Base-by-base conservation (phyloP, 495 filamentous ascomycete genomes). In the Coniosporium apollinis region DNA sequence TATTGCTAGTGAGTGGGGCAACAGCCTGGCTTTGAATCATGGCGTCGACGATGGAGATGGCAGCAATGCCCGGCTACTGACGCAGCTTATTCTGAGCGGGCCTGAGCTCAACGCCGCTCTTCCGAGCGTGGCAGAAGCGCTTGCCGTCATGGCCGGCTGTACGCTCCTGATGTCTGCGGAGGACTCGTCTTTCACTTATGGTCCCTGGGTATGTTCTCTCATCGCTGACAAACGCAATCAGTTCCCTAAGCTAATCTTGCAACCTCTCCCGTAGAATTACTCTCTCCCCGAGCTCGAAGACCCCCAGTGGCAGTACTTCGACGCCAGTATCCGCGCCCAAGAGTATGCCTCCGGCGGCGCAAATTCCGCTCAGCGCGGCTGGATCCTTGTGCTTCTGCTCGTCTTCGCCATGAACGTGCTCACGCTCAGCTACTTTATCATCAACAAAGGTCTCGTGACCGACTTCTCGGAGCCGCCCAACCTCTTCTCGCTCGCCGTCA, bases 381-480 rank as follows among this genome's bases (percentile, higher is more conserved):
- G 79, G 58, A 72, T 75, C 42, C 28, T 69, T n/a, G 57, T 81
- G 5, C 62, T 83, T 0, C 26, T 65, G 4, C 46, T 69, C 25
- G 67, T 72, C 3, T 79, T 81, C 52, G 36, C 69, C 33, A 69
- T 72, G 30, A 80, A 77, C 48, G 45, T 69, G 25, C 54, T 71
- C 19, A 72, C 70, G 33, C 56, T 83, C n/a, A 42, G 56, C 4
- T 76, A 74, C 49, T 57, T 76, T 43, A 30, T 69, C 34, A 39
- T 48, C 30, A 55, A 56, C 33, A 58, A 61, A 1, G 65, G 66
- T 13, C 72, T 77, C 28, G 59, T 82, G 11, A 78, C 72, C 8
- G 80, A 84, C 50, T 83, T 76, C 54, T 79, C 74, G 10, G 79
- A 86, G 40, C 77, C 78, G 1, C 66, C 68, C 33, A 82, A 82